These are phyloP conservation scores for Rhodotorula sp. DNA, from an alignment of 1,284 basidiomycete species.

Conservation along the genomic window DNA sequence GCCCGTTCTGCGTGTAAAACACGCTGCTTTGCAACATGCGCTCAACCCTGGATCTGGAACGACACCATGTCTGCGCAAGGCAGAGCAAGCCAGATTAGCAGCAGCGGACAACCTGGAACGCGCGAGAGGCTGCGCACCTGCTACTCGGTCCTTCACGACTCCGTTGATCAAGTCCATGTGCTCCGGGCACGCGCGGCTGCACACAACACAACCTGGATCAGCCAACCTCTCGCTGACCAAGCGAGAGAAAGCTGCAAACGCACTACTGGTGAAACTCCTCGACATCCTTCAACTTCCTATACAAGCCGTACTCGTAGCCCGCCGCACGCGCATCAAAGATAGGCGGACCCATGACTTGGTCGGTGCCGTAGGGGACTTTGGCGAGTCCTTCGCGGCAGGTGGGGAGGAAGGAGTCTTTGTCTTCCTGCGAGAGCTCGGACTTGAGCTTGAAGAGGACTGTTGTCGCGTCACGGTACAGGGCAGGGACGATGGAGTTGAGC, in stretches of 20 bases:
- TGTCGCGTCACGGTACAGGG: not conserved
- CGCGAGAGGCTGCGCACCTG: constrained; percentile 3
- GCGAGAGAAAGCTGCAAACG: not conserved
- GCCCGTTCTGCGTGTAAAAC: too few relatives aligned
- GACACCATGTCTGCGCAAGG: constrained; percentile 18
- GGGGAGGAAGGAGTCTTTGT: constrained; percentile 20
- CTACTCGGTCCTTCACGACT: constrained; percentile 17
- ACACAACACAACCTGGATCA: not conserved
- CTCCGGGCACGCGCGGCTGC: constrained; percentile 15
- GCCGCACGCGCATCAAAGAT: constrained; percentile 15
- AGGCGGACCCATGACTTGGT: constrained; percentile 15
- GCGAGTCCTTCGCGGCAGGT: constrained; percentile 29
- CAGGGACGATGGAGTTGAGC: not conserved
- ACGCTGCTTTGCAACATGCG: not conserved
- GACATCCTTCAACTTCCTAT: constrained; percentile 19
- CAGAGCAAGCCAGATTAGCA: not conserved
- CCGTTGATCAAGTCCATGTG: constrained; percentile 30
- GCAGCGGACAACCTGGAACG: too few relatives aligned
- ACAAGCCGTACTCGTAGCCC: constrained; percentile 18
- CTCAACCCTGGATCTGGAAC: constrained; percentile 25
- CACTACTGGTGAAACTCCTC: constrained; percentile 23
- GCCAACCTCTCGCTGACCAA: not conserved
- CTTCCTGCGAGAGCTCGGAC: constrained; percentile 14
- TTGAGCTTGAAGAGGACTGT: constrained; percentile 35
- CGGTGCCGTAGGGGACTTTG: constrained; percentile 28